phyloP scores from a whole-genome alignment of 768 basidiomycete genomes.

The Lentinula raphanica region DNA sequence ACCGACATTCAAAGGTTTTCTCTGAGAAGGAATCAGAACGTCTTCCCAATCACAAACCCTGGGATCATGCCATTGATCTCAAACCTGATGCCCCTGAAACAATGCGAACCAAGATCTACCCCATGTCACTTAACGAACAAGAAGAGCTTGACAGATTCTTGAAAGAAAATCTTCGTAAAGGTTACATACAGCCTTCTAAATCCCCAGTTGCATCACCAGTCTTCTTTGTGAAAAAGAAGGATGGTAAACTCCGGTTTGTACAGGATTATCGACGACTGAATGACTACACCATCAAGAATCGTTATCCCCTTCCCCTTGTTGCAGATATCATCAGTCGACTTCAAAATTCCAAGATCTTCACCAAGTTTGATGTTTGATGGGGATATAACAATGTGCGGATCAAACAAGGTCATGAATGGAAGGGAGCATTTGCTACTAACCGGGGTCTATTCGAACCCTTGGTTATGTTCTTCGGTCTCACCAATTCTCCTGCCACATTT shows the following conservation, averaged over 20 bases:
- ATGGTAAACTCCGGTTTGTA: neutral
- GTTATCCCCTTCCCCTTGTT: slow-evolving; percentile 30
- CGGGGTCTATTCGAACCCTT: too few species aligned
- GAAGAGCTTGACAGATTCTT: neutral
- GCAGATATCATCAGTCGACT: slow-evolving; percentile 26
- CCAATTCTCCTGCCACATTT: too few species aligned
- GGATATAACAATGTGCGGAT: slow-evolving; percentile 39
- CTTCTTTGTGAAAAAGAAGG: neutral
- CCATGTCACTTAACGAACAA: neutral
- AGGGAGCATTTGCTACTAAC: slow-evolving; percentile 38
- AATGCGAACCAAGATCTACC: neutral
- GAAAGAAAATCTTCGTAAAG: neutral
- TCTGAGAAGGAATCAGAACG: neutral
- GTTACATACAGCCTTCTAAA: neutral
- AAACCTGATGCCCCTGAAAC: neutral
- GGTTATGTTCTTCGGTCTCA: too few species aligned
- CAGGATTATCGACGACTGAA: slow-evolving; percentile 14
- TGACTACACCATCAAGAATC: slow-evolving; percentile 24
- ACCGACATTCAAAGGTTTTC: neutral
- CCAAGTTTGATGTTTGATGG: slow-evolving; percentile 33
- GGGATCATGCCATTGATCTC: neutral
- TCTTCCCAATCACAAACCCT: neutral
- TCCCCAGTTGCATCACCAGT: neutral
- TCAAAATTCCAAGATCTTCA: slow-evolving; percentile 20
- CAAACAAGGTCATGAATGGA: slow-evolving; percentile 36